These are phyloP conservation scores for Spergularia marina DNA, from an alignment of 148 eudicot species.

Conservation along the genomic window DNA sequence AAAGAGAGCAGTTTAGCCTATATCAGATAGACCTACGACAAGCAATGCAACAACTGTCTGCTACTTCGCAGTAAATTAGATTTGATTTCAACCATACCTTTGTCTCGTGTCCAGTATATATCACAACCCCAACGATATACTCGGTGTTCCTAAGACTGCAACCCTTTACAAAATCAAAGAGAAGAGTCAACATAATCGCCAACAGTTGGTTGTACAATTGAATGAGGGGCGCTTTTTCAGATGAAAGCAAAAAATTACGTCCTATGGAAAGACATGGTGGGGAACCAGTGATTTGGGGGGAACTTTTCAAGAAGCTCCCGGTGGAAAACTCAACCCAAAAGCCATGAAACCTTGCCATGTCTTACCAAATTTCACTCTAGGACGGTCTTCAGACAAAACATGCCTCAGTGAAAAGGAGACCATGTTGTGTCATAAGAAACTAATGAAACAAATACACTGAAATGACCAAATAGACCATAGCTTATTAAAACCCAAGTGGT, in stretches of 20 bases:
- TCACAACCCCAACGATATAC: constrained; percentile 76
- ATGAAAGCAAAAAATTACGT: neutral
- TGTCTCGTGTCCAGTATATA: constrained; percentile 92
- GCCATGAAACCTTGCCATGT: neutral
- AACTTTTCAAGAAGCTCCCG: neutral
- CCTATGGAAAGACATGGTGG: neutral
- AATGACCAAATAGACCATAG: neutral
- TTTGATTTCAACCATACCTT: constrained; percentile 47
- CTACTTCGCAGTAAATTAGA: constrained; percentile 4
- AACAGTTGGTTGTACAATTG: neutral
- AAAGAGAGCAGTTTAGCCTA: neutral
- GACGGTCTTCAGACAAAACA: neutral
- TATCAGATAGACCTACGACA: neutral
- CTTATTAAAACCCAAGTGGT: neutral
- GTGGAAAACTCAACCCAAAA: neutral
- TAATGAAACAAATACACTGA: neutral
- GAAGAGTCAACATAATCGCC: constrained; percentile 17
- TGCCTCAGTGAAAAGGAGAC: neutral
- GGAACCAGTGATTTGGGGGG: neutral
- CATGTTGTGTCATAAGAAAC: neutral
- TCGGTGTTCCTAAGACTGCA: constrained; percentile 94
- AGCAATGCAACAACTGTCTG: neutral
- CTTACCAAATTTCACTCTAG: constrained; percentile 1
- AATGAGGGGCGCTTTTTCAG: neutral
- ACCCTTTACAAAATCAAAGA: constrained; percentile 51